These are phyloP conservation scores for Amphirosellinia nigrospora DNA, from an alignment of 495 filamentous ascomycete genomes.

Conservation along the genomic window DNA sequence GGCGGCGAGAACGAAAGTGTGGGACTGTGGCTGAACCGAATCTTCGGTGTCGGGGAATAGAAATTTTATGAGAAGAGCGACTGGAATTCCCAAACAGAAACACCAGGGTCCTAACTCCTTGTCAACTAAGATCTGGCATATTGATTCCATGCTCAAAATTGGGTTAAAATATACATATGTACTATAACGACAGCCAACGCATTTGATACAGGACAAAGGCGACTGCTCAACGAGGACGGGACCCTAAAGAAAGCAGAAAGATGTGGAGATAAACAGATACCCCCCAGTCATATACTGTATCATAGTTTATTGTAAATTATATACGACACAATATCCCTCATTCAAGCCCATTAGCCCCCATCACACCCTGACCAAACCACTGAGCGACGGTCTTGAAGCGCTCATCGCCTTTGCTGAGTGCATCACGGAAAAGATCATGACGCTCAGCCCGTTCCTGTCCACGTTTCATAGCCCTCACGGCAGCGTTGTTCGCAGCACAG, in stretches of 20 bases:
- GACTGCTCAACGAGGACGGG: not conserved
- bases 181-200: not conserved
- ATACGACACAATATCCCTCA: slow-evolving; percentile 9
- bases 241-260: not conserved
- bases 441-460: slow-evolving; percentile 85
- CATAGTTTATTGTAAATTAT: slow-evolving; percentile 9
- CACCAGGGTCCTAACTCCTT: too few species aligned
- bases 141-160: not conserved
- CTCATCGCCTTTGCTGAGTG: slow-evolving; percentile 78
- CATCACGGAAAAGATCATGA: slow-evolving; percentile 88
- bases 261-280: slow-evolving; percentile 21
- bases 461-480: slow-evolving; percentile 81
- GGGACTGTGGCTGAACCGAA: slow-evolving; percentile 44
- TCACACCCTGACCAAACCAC: slow-evolving; percentile 93
- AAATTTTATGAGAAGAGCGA: not conserved
- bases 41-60: slow-evolving; percentile 40
- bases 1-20: slow-evolving; percentile 25
- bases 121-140: not conserved
- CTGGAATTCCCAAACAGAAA: too few species aligned
- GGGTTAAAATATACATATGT: not conserved
- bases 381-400: slow-evolving; percentile 87
- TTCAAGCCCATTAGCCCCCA: slow-evolving; percentile 54
- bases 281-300: slow-evolving; percentile 4
- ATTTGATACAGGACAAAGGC: not conserved
- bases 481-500: slow-evolving; percentile 82